Evolutionary conservation across 2,329 filamentous ascomycete genomes (phyloP), one percentile per base, ranked within the genome.

Genomic region (Pseudocercospora macadamiae): DNA sequence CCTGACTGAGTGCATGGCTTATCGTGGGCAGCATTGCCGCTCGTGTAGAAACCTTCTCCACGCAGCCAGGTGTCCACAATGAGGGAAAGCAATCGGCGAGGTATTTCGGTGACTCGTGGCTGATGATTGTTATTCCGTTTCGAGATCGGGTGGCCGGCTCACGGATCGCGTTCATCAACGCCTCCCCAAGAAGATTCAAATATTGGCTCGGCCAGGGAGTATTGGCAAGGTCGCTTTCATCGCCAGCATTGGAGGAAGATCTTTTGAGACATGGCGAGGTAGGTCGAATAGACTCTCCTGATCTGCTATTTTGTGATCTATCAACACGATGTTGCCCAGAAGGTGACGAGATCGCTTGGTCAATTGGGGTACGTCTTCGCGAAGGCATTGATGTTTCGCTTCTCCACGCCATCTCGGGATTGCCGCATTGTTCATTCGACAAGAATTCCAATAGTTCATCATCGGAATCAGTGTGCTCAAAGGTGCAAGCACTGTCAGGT

Each of bases 41-140:
- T 59, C 75, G 69, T 7, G 44, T 28, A 4, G 60, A 54, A 4
- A 66, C 9, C 34, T 76, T 73, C 16, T 57, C 55, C 16, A 75
- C 61, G 60, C 76, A 75, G 5, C 70, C 73, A 5, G 73, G 72
- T 47, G 70, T 72, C 73, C 74, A 81, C 25, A 79, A 44, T 3
- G 67, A 59, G 3, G 79, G 78, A 34, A 72, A 73, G 4, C 79
- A 52, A 34, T 74, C 69, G 34, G 72, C 67, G 3, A 81, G 68
- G 39, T 69, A 69, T 34, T 68, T 61, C 19, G 68, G 62, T 9
- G 72, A 72, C 12, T 72, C 72, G 21, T 64, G 74, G 25, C 70
- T 68, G 51, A 66, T 70, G 14, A 76, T 44, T 21, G 69, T 73
- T 6, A 75, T 42, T 7, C 69, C 69, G 18, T 58, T 60, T 1